These are phyloP conservation scores for Rhizopogon sp. DNA, from an alignment of 768 basidiomycete genomes.

Conservation along the genomic window DNA sequence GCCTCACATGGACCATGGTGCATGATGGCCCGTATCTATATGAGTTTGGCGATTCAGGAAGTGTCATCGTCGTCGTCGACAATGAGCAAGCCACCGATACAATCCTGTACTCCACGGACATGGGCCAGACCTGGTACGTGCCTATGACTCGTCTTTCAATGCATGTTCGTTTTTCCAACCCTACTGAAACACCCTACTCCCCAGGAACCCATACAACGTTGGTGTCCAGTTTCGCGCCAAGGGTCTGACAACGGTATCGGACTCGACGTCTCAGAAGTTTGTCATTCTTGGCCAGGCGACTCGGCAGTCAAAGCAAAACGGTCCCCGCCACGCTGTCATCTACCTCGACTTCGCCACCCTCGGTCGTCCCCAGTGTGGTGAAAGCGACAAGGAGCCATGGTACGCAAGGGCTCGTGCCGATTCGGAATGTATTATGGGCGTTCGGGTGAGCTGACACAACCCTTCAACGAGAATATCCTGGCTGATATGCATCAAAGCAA, in stretches of 20 bases:
- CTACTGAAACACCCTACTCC: not conserved
- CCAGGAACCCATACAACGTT: slow-evolving; percentile 67
- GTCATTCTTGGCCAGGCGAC: slow-evolving; percentile 77
- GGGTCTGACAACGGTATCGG: slow-evolving; percentile 84
- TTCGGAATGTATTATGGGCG: slow-evolving; percentile 88
- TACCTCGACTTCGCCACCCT: slow-evolving; percentile 80
- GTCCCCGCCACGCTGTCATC: slow-evolving; percentile 65
- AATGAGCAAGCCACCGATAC: slow-evolving; percentile 75
- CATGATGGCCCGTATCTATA: slow-evolving; percentile 80
- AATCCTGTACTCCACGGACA: slow-evolving; percentile 75
- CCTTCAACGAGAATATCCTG: not conserved
- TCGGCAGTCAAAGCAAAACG: slow-evolving; percentile 47
- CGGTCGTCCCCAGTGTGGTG: slow-evolving; percentile 60
- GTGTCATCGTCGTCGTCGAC: slow-evolving; percentile 74
- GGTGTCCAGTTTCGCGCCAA: slow-evolving; percentile 68
- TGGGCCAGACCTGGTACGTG: slow-evolving; percentile 81
- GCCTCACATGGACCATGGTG: slow-evolving; percentile 81
- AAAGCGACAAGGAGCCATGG: slow-evolving; percentile 82
- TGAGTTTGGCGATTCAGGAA: slow-evolving; percentile 90
- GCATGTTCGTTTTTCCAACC: not conserved
- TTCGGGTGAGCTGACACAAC: slow-evolving; percentile 52
- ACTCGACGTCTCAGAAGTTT: slow-evolving; percentile 97
- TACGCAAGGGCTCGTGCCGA: slow-evolving; percentile 64
- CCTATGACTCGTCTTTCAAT: not conserved
- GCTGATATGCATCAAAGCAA: slow-evolving; percentile 50